Base-by-base conservation (phyloP, 371 early-diverging fungal genomes). In the Funneliformis caledonium region DNA sequence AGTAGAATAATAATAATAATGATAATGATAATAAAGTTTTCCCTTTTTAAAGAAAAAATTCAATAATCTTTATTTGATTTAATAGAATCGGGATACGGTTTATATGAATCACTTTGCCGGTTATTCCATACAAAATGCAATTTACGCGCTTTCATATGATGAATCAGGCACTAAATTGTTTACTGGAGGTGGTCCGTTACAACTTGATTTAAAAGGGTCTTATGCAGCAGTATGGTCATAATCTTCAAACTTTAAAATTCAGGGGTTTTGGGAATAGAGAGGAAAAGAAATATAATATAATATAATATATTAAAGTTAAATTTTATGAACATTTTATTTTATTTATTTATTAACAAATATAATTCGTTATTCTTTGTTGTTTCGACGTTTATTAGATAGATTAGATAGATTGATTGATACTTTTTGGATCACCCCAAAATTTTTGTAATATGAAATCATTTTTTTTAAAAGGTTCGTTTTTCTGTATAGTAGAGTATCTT, bases 131-230 rank as follows among this genome's bases (percentile, higher is more conserved):
- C 81, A 88, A 16, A 90, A 91, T 70, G 93, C 93, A 0, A 82
- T 93, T 16, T 93, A 93, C 68, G 82, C 91, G 19, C 81, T 92
- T 70, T 78, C 82, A 48, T 91, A 91, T 73, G 86, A 88, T 77
- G 84, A 84, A 33, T 85, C 85, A 10, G 83, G 85, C 14, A 83
- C 87, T 14, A 78, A 81, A 12, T 81, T 93, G 42, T 91, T 92
- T 84, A 84, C 91, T 5, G 91, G 89, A 0, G 93, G 92, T 19
- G 93, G 93, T 2, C 93, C 93, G 9, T 83, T 93, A 59, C 91
- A 91, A 67, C 79, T 89, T 50, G 89, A 87, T 33, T 82, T 90
- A 75, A 80, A 84, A 45, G 92, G 93, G 4, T 85, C 90, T 22
- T 90, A 90, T 81, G 87, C 86, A 2, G 87, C 85, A 19, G 45